Evolutionary conservation across 306 rosid genomes (phyloP).

Genomic region (Lagenaria siceraria): DNA sequence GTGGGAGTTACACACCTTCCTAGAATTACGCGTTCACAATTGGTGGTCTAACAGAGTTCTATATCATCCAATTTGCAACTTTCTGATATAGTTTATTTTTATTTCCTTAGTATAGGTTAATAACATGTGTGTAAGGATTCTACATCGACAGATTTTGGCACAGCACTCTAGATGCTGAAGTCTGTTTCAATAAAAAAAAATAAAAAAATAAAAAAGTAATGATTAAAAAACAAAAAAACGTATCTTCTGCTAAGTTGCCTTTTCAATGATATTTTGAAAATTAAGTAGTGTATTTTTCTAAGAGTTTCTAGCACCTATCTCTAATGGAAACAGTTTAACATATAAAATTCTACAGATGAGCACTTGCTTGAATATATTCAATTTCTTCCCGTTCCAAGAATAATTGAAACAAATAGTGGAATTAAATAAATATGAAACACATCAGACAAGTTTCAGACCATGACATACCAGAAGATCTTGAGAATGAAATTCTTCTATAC

Average conservation of each 20-base stretch:
- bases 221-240: not conserved
- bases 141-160: not conserved
- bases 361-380: not conserved
- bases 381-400: not conserved
- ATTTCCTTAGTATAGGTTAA: not conserved
- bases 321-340: not conserved
- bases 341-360: not conserved
- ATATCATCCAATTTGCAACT: not conserved
- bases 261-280: not conserved
- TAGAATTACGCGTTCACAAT: not conserved
- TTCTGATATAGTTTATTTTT: not conserved
- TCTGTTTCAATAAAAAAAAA: too few relatives aligned
- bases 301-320: not conserved
- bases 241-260: not conserved
- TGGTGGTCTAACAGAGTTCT: not conserved
- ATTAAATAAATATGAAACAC: not conserved
- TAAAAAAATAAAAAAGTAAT: too few relatives aligned
- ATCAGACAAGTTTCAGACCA: not conserved
- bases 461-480: conserved; percentile 50
- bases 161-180: not conserved
- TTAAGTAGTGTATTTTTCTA: not conserved
- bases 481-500: conserved; percentile 62
- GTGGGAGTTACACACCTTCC: not conserved
- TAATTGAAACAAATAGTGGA: not conserved
- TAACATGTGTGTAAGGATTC: not conserved